phyloP scores from a whole-genome alignment of 129 eudicot genomes.

The Flaveria sonorensis region DNA sequence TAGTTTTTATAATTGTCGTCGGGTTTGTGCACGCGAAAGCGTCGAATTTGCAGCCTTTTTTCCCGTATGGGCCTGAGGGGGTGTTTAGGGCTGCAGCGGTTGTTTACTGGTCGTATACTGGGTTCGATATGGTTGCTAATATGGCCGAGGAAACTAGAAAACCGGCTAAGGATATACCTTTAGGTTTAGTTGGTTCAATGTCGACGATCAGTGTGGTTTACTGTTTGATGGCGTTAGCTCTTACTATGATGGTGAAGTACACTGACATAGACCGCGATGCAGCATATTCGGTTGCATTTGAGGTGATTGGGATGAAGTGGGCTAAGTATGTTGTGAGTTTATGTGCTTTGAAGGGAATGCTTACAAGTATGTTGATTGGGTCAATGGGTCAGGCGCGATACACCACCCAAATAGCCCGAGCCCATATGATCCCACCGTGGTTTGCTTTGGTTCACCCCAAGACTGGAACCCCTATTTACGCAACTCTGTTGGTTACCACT shows the following conservation, averaged over 20 bases:
- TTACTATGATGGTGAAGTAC: conserved; percentile 73
- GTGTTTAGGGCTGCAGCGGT: conserved; percentile 78
- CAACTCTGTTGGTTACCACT: conserved; percentile 58
- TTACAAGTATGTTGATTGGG: conserved; percentile 78
- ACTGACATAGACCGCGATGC: conserved; percentile 70
- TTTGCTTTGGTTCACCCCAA: conserved; percentile 68
- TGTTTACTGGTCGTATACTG: conserved; percentile 84
- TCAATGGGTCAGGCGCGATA: conserved; percentile 85
- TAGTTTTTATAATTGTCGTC: conserved; percentile 57
- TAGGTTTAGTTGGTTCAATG: conserved; percentile 86
- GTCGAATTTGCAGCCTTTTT: conserved; percentile 60
- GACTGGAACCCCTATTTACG: conserved; percentile 74
- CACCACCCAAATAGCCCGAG: conserved; percentile 64
- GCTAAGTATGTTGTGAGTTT: conserved; percentile 71
- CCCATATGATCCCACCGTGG: conserved; percentile 77
- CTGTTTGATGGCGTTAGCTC: conserved; percentile 74
- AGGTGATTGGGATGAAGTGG: conserved; percentile 76
- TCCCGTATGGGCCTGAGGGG: conserved; percentile 70
- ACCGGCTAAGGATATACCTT: conserved; percentile 69
- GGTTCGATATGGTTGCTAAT: conserved; percentile 85
- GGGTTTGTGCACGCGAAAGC: conserved; percentile 60
- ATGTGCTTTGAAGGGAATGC: conserved; percentile 81
- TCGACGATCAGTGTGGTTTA: conserved; percentile 59
- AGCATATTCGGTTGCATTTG: conserved; percentile 73
- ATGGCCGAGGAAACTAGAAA: conserved; percentile 84